A percentile compares a stretch with the other conserved stretches of the same genome.
Conservation (phyloP, 1,284 basidiomycete genomes). For the Sporisorium graminicola region DNA sequence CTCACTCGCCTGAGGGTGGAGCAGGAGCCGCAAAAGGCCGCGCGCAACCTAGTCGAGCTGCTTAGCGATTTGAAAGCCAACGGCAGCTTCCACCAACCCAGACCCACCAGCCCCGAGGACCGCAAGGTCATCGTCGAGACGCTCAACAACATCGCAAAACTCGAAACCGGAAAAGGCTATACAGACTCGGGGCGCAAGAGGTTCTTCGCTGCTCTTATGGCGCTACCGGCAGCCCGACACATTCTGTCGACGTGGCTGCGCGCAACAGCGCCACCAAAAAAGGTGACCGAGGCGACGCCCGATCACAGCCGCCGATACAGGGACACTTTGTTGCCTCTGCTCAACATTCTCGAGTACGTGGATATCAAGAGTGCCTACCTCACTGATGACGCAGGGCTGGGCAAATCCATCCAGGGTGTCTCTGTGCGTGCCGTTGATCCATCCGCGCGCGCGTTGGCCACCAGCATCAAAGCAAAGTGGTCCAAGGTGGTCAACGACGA, state of each 20-base stretch:
- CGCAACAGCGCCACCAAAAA: slow-evolving; percentile 42
- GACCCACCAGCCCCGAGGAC: slow-evolving; percentile 22
- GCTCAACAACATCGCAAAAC: slow-evolving; percentile 28
- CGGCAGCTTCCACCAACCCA: slow-evolving; percentile 25
- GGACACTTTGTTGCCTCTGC: slow-evolving; percentile 43
- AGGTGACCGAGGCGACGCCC: slow-evolving; percentile 20
- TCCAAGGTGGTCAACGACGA: slow-evolving; percentile 39
- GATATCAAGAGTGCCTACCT: slow-evolving; percentile 51
- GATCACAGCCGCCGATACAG: slow-evolving; percentile 55
- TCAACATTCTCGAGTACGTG: slow-evolving; percentile 40
- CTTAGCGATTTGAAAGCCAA: slow-evolving; percentile 30
- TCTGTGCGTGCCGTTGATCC: slow-evolving; percentile 38
- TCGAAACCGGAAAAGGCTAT: slow-evolving; percentile 41
- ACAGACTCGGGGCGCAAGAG: slow-evolving; percentile 24
- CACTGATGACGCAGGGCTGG: slow-evolving; percentile 54
- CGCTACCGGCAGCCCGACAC: slow-evolving; percentile 31
- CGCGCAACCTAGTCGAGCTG: slow-evolving; percentile 20
- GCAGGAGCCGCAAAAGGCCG: slow-evolving; percentile 19
- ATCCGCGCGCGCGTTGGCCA: slow-evolving; percentile 34
- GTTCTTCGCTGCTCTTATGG: slow-evolving; percentile 32
- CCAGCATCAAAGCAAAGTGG: slow-evolving; percentile 50
- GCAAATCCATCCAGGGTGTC: slow-evolving; percentile 53
- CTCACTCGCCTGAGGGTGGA: slow-evolving; percentile 30
- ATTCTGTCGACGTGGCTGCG: slow-evolving; percentile 37
- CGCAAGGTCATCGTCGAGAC: slow-evolving; percentile 29